Evolutionary conservation across 768 basidiomycete species (phyloP), one percentile per base, ranked within the genome.

Genomic region (Termitomyces sp.): DNA sequence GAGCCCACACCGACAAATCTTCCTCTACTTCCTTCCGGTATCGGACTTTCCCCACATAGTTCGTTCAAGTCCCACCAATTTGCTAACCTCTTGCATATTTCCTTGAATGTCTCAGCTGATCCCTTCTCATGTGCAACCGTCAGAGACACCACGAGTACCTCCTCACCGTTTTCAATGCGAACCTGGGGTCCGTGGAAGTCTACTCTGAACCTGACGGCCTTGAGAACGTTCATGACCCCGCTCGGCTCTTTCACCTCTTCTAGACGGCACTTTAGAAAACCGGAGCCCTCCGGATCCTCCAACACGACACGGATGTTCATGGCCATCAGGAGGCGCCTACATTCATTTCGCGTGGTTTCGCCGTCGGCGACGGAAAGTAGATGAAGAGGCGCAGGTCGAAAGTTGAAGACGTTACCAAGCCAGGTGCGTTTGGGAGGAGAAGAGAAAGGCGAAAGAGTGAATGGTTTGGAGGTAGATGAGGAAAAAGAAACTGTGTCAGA

Each of bases 321-420:
- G 16, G 74, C 79, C 69, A 85, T 83, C 60, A 99, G 76, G 45
- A 94, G 70, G 49, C 83, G 78, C 58, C 85, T 80, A 70, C 91
- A 90, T 65, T 90, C 86, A 62, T 84, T 83, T 50, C 88, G 77
- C 6, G 93, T 90, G 41, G 80, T 84, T 60, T 83, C 77, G 12
- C 78, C 70, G 58, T 86, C 83, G 55, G 80, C 77, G 15, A 77
- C 70, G 4, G 88, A 92, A 44, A 82, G 70, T 12, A 94, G 75
- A 37, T 64, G 71, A 57, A 82, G 83, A 31, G 72, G 77, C 31
- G 83, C 74, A 0, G 90, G 85, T 65, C 88, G 92, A 75, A 92
- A 87, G 68, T 84, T 89, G 81, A 98, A 95, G 42, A 97, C 81
- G 65, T 86, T 90, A 45, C 85, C 85, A 60, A 99, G 83, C 96